Conservation (phyloP, 1,139 yeast species). For the Scheffersomyces lignicola region DNA sequence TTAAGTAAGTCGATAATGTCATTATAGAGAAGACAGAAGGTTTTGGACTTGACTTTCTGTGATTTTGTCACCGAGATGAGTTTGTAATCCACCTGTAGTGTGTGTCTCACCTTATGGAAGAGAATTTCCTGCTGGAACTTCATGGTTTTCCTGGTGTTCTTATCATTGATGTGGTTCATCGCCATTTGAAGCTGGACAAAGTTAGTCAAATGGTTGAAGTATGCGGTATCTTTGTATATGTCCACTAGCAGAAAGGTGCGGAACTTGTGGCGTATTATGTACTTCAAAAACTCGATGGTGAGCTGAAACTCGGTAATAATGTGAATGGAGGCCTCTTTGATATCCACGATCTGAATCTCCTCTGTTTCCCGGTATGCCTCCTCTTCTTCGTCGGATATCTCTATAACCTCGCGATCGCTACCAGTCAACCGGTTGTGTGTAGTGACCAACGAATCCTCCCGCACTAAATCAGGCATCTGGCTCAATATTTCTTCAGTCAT, state of each 20-base stretch:
- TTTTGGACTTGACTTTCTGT: constrained; percentile 21
- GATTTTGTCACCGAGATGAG: constrained; percentile 24
- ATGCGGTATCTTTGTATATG: constrained; percentile 25
- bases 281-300: constrained; percentile 28
- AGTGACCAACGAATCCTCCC: constrained; percentile 9
- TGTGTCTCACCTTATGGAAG: constrained; percentile 35
- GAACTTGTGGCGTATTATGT: constrained; percentile 25
- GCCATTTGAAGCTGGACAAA: constrained; percentile 15
- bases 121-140: constrained; percentile 10
- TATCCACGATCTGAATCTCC: constrained; percentile 16
- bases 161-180: constrained; percentile 11
- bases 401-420: not conserved
- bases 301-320: constrained; percentile 26
- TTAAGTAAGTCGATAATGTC: constrained; percentile 12
- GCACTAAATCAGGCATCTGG: constrained; percentile 3
- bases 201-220: constrained; percentile 18
- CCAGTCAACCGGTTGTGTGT: not conserved
- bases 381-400: not conserved
- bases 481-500: not conserved
- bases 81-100: constrained; percentile 20
- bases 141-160: constrained; percentile 9
- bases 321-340: constrained; percentile 15
- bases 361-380: constrained; percentile 5
- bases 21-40: constrained; percentile 14
- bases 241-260: constrained; percentile 23